phyloP scores from a whole-genome alignment of 495 filamentous ascomycete species.

The Penicillium roqueforti region DNA sequence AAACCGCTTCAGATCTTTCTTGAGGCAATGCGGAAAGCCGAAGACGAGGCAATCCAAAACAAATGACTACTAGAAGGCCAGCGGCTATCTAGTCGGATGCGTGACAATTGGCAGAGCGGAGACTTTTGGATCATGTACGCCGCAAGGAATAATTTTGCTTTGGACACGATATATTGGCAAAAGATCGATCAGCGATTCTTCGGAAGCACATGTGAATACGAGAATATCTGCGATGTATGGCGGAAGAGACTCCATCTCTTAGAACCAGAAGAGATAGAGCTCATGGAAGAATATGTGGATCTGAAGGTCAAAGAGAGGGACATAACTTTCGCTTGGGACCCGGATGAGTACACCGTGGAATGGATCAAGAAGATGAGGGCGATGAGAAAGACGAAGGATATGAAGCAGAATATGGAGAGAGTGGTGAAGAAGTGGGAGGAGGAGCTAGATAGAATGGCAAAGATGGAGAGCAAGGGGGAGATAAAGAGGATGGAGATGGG shows the following conservation, averaged over 20 bases:
- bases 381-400: neutral
- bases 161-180: conserved; percentile 16
- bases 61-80: too few species aligned
- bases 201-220: neutral
- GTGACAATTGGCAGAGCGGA: too few species aligned
- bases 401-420: too few species aligned
- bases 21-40: too few species aligned
- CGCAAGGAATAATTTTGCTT: conserved; percentile 10
- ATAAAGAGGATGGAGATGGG: too few species aligned
- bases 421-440: too few species aligned
- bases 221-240: neutral
- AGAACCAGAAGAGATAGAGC: conserved; percentile 1
- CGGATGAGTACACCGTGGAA: conserved; percentile 14
- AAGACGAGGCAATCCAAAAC: too few species aligned
- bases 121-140: conserved; percentile 1
- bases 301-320: conserved; percentile 13
- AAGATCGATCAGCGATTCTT: conserved; percentile 18
- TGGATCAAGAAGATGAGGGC: neutral
- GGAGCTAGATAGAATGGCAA: too few species aligned
- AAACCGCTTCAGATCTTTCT: too few species aligned
- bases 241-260: conserved; percentile 11
- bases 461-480: too few species aligned
- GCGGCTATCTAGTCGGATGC: too few species aligned
- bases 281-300: conserved; percentile 12
- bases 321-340: conserved; percentile 16